Percentiles rank a stretch among this genome's conserved stretches.
phyloP scores from a whole-genome alignment of 208 protist species.

The Leishmania amazonensis region DNA sequence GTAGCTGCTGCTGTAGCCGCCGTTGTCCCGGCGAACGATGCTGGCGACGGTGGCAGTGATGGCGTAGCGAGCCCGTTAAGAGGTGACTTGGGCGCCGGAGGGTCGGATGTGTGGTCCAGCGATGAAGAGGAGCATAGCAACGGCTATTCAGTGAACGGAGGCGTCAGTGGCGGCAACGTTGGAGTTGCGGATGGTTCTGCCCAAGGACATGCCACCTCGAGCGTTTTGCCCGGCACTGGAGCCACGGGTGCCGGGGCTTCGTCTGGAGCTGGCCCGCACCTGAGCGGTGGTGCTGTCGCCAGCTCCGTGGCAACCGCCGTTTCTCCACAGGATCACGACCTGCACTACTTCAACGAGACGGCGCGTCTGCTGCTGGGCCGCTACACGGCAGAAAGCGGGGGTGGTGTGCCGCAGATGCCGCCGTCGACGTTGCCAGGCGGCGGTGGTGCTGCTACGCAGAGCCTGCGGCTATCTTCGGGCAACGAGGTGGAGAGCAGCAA shows the following conservation, averaged over 20 bases:
- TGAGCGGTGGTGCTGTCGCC: background rate
- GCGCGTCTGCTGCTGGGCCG: conserved; percentile 39
- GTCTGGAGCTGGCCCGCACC: background rate
- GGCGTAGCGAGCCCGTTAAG: background rate
- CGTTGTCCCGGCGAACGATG: background rate
- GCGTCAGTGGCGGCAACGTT: background rate
- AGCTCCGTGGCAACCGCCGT: background rate
- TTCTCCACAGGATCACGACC: conserved; percentile 1
- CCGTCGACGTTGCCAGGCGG: background rate
- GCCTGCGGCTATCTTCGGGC: too few relatives aligned
- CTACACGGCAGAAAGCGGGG: conserved; percentile 24
- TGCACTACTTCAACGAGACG: conserved; percentile 43
- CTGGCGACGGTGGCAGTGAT: background rate
- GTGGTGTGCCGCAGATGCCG: background rate
- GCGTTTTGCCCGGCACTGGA: background rate
- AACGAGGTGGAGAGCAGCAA: background rate
- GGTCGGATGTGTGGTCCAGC: conserved; percentile 22
- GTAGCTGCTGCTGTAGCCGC: conserved; percentile 28
- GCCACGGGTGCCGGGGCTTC: background rate
- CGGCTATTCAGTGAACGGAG: background rate
- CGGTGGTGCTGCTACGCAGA: background rate
- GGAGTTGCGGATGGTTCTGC: background rate
- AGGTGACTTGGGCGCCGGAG: conserved; percentile 6
- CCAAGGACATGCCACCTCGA: background rate
- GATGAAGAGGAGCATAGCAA: conserved; percentile 24